Base-by-base conservation (phyloP, 495 filamentous ascomycete genomes). In the Staphylotrichum tortipilum region DNA sequence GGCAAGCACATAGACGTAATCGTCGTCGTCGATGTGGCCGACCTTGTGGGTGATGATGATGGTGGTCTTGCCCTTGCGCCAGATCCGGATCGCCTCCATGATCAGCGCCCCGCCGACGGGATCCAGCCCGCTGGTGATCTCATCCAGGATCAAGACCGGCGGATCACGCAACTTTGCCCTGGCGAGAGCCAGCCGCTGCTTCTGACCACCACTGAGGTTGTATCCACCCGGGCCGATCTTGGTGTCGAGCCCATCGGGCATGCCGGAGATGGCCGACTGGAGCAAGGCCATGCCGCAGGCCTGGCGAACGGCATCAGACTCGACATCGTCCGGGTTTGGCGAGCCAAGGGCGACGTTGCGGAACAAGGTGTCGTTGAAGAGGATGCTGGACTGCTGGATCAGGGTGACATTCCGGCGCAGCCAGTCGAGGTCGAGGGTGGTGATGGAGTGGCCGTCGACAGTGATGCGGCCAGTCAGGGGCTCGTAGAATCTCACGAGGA, bases 11-110 rank as follows among this genome's bases (percentile, higher is more conserved):
- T 92, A 96, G 2, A 90, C 77, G 58, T 81, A 91, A 47, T 96
- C 89, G 15, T 80, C 55, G 0, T 79, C 74, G 21, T 67, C 67
- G 30, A 98, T 94, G 43, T 94, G 86, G 0, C 82, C 78, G 40
- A 89, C 82, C 52, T 97, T 89, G 57, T 97, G 92, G 0, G 92
- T 96, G 58, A 97, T 88, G 42, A 94, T 83, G 39, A 95, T 84
- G 3, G 88, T 94, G 0, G 89, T 96, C 60, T 86, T 89, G 1
- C 79, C 85, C 44, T 74, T 75, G 15, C 88, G 74, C 82, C 87
- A 94, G 30, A 74, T 60, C 9, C 86, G 75, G 23, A 95, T 81
- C 0, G 78, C 75, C 7, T 84, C 79, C 74, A 94, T 84, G 15
- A 94, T 76, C 3, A 81, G 67, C 4, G 67, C 66, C 52, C 87